A percentile compares a stretch with the other conserved stretches of the same genome.
Conservation (phyloP, 257 asterid genomes). For the Dorcoceras hygrometricum region DNA sequence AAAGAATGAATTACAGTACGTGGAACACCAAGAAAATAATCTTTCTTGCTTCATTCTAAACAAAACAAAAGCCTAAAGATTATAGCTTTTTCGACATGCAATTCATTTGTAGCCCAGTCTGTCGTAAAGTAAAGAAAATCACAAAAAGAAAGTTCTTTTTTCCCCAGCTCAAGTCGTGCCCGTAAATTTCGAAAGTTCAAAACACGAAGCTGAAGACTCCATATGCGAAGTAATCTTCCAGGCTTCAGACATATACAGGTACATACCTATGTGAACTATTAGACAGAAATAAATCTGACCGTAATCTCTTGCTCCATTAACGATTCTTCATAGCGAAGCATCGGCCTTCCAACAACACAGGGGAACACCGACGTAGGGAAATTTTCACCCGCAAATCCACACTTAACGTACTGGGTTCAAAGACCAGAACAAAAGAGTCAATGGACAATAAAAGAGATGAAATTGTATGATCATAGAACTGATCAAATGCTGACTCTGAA, state of each 20-base stretch:
- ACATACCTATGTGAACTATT: not conserved
- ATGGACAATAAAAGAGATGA: conserved; percentile 1
- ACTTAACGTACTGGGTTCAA: conserved; percentile 88
- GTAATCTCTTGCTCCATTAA: conserved; percentile 86
- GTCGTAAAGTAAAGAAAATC: too few species aligned
- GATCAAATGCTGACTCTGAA: conserved; percentile 15
- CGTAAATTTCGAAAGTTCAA: too few species aligned
- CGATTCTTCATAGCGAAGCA: conserved; percentile 94
- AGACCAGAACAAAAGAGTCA: not conserved
- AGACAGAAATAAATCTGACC: conserved; percentile 39
- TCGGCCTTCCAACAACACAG: conserved; percentile 95
- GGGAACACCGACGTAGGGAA: conserved; percentile 97
- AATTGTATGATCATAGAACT: conserved; percentile 19
- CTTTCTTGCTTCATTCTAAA: not conserved
- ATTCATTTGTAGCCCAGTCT: not conserved
- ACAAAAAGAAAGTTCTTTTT: too few species aligned
- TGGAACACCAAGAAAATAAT: not conserved
- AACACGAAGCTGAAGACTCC: too few species aligned
- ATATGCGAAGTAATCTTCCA: not conserved
- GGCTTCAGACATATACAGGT: not conserved
- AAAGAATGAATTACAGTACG: not conserved
- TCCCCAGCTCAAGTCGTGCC: not conserved
- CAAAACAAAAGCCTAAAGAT: not conserved
- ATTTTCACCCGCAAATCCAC: conserved; percentile 95
- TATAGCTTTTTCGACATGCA: not conserved